A percentile compares a stretch with the other conserved stretches of the same genome.
Evolutionary conservation across 192 early-diverging fungal genomes (phyloP).

Genomic region (Phycomyces nitens): DNA sequence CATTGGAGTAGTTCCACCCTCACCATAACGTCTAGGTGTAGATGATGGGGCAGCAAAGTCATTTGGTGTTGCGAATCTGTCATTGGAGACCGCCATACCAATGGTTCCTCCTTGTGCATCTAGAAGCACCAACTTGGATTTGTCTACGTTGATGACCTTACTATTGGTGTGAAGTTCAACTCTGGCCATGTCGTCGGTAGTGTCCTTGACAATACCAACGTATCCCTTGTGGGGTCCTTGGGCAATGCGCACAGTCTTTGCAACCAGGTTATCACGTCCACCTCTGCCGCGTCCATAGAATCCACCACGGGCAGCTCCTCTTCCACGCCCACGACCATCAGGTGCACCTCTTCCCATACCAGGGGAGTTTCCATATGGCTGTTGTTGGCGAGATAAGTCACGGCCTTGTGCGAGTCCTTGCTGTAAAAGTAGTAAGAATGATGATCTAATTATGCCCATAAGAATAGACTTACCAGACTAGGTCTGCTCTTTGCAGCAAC

Average conservation of each 20-base stretch:
- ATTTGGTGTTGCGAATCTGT: conserved; percentile 25
- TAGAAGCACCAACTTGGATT: conserved; percentile 67
- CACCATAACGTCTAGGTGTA: conserved; percentile 36
- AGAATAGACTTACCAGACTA: conserved; percentile 22
- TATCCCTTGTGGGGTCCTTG: conserved; percentile 96
- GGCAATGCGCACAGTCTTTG: conserved; percentile 78
- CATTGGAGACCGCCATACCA: conserved; percentile 38
- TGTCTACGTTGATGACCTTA: conserved; percentile 74
- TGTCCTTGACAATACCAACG: conserved; percentile 92
- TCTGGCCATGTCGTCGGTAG: conserved; percentile 63
- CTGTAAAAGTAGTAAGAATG: too few species aligned
- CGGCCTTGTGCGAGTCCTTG: not conserved
- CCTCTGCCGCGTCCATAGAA: conserved; percentile 51
- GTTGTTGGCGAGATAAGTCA: conserved; percentile 5
- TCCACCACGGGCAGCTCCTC: conserved; percentile 47
- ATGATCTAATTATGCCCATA: too few species aligned
- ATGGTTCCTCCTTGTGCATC: conserved; percentile 52
- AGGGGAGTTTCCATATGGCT: conserved; percentile 1
- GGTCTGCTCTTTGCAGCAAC: conserved; percentile 42
- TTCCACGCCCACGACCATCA: conserved; percentile 40
- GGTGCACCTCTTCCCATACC: conserved; percentile 30
- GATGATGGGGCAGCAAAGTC: conserved; percentile 26
- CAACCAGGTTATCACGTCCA: conserved; percentile 55
- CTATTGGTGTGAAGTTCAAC: conserved; percentile 93
- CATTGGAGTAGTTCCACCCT: conserved; percentile 46